phyloP scores from a whole-genome alignment of 1,139 yeast species.

The Candida sp. region DNA sequence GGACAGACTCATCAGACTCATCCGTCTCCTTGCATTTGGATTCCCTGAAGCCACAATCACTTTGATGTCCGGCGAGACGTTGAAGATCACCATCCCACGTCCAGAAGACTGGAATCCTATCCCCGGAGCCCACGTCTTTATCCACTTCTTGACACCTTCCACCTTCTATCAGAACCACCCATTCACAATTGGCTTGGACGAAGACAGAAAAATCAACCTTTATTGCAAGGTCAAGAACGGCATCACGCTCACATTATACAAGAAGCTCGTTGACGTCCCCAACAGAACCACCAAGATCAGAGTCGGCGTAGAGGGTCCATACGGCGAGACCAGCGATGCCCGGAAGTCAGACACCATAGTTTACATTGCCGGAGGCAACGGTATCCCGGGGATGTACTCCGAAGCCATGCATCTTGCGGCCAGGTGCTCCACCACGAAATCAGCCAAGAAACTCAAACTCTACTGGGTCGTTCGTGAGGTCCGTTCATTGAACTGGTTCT shows the following conservation, averaged over 20 bases:
- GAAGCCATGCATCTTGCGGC: constrained; percentile 36
- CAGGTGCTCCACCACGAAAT: neutral
- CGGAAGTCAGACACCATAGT: constrained; percentile 32
- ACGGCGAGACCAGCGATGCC: constrained; percentile 36
- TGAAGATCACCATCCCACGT: constrained; percentile 43
- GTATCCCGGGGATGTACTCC: constrained; percentile 46
- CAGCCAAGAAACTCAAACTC: constrained; percentile 27
- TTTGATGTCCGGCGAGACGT: constrained; percentile 47
- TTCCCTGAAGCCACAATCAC: constrained; percentile 46
- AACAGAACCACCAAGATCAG: constrained; percentile 26
- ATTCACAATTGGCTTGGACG: constrained; percentile 48
- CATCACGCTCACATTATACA: constrained; percentile 34
- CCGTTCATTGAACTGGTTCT: constrained; percentile 48
- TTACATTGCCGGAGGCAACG: constrained; percentile 44
- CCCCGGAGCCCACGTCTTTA: constrained; percentile 66
- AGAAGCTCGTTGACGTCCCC: constrained; percentile 29
- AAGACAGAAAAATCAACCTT: constrained; percentile 29
- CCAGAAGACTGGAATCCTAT: constrained; percentile 41
- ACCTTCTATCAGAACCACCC: constrained; percentile 80
- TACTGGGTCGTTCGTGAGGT: constrained; percentile 53
- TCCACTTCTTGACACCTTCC: constrained; percentile 55
- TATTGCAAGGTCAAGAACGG: constrained; percentile 40
- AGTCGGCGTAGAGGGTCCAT: constrained; percentile 47
- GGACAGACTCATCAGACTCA: constrained; percentile 58
- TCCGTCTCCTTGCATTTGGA: constrained; percentile 53